Conservation (phyloP, 768 basidiomycete genomes). For the Filobasidium floriforme region DNA sequence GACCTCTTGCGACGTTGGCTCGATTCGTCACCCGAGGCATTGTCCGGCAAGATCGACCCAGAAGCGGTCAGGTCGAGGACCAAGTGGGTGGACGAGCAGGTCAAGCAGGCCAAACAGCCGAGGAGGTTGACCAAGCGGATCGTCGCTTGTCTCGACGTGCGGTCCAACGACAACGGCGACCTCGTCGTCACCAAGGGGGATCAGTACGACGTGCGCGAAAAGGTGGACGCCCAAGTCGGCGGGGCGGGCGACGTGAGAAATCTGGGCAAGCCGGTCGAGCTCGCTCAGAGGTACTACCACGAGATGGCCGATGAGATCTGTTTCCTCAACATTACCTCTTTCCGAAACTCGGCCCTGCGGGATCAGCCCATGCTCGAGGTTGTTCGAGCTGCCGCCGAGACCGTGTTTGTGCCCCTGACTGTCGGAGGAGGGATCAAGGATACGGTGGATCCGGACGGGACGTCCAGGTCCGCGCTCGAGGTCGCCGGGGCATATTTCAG, state of each 20-base stretch:
- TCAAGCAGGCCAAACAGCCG: conserved; percentile 27
- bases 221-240: conserved; percentile 33
- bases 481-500: conserved; percentile 96
- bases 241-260: conserved; percentile 62
- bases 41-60: conserved; percentile 26
- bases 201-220: conserved; percentile 96
- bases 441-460: conserved; percentile 89
- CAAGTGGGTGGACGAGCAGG: conserved; percentile 19
- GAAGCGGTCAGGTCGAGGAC: conserved; percentile 10
- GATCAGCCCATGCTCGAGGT: conserved; percentile 99
- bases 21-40: conserved; percentile 35
- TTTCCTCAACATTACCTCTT: conserved; percentile 97
- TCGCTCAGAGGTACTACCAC: conserved; percentile 75
- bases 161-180: conserved; percentile 90
- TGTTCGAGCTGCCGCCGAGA: conserved; percentile 77
- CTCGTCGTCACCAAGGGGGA: conserved; percentile 99
- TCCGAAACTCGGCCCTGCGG: conserved; percentile 86
- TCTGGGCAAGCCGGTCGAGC: conserved; percentile 90
- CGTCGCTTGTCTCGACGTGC: conserved; percentile 94
- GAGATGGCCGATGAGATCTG: conserved; percentile 93
- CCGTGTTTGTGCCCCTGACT: conserved; percentile 92
- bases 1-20: conserved; percentile 75
- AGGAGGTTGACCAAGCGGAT: conserved; percentile 78
- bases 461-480: conserved; percentile 73
- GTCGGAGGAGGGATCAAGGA: conserved; percentile 98